These are phyloP conservation scores for Nitzschia sp. DNA, from an alignment of 108 stramenopile genomes.

Conservation along the genomic window DNA sequence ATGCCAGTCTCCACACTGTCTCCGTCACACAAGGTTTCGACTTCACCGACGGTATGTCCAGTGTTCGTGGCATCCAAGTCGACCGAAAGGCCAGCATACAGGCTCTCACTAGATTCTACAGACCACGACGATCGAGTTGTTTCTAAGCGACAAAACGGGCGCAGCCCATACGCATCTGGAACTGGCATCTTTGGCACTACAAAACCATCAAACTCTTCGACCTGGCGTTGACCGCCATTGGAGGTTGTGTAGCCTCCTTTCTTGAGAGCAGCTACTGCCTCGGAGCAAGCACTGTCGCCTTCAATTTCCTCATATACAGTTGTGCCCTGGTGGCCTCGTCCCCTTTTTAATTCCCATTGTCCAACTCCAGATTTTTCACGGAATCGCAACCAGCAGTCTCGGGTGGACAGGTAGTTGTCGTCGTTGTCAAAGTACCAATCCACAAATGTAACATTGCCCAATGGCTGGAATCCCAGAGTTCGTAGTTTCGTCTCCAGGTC, in stretches of 20 bases:
- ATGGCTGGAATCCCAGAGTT: conserved; percentile 25
- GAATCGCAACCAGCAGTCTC: conserved; percentile 56
- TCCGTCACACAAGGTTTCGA: conserved; percentile 42
- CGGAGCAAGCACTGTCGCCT: conserved; percentile 36
- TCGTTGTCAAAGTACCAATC: conserved; percentile 60
- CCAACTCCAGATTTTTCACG: conserved; percentile 30
- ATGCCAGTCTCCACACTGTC: conserved; percentile 15
- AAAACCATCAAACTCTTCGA: conserved; percentile 1
- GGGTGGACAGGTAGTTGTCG: conserved; percentile 11
- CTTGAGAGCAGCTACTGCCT: conserved; percentile 8
- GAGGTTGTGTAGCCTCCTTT: background rate
- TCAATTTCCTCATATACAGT: conserved; percentile 62
- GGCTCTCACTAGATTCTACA: conserved; percentile 6
- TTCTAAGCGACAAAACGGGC: conserved; percentile 50
- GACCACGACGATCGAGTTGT: conserved; percentile 50
- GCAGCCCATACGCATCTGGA: background rate
- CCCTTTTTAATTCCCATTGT: conserved; percentile 56
- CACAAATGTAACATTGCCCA: conserved; percentile 13
- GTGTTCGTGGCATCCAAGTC: conserved; percentile 56
- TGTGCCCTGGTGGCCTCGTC: conserved; percentile 13
- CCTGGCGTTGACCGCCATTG: background rate
- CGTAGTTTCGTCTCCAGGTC: conserved; percentile 27
- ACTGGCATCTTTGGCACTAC: conserved; percentile 12
- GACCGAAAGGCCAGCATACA: conserved; percentile 27
- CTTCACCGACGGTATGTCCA: conserved; percentile 60